Evolutionary conservation across 495 filamentous ascomycete genomes (phyloP).

Genomic region (Tuber indicum): DNA sequence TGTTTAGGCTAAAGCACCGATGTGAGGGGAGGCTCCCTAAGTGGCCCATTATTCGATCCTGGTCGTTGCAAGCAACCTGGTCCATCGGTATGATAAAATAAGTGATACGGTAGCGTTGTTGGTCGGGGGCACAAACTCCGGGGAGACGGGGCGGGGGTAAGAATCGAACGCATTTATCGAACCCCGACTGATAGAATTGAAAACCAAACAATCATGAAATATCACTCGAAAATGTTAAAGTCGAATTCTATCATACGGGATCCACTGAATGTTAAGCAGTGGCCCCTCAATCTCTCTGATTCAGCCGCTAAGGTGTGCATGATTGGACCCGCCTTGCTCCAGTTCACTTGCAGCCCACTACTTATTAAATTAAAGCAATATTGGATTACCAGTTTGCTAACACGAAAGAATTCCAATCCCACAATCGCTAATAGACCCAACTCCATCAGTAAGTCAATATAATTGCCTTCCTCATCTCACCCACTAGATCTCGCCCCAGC

Average conservation of each 20-base stretch:
- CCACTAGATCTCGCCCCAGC: conserved; percentile 12
- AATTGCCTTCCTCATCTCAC: not conserved
- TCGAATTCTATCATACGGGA: not conserved
- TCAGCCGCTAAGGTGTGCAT: not conserved
- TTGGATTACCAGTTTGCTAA: not conserved
- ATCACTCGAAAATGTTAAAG: not conserved
- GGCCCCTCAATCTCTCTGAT: not conserved
- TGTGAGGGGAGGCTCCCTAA: not conserved
- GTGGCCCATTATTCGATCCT: not conserved
- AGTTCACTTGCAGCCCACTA: not conserved
- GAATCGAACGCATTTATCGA: not conserved
- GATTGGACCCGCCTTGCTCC: not conserved
- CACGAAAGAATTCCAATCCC: not conserved
- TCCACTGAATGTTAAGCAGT: not conserved
- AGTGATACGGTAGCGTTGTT: not conserved
- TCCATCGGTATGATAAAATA: not conserved
- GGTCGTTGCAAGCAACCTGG: not conserved
- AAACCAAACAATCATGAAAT: not conserved
- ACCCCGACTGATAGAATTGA: not conserved
- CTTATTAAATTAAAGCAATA: not conserved
- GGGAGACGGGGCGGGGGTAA: not conserved
- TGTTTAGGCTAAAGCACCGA: not conserved
- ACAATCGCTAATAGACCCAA: not conserved
- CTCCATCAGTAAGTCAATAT: not conserved
- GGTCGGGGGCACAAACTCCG: not conserved